phyloP scores from a whole-genome alignment of 805 yeast species.

The Spathaspora girioi region DNA sequence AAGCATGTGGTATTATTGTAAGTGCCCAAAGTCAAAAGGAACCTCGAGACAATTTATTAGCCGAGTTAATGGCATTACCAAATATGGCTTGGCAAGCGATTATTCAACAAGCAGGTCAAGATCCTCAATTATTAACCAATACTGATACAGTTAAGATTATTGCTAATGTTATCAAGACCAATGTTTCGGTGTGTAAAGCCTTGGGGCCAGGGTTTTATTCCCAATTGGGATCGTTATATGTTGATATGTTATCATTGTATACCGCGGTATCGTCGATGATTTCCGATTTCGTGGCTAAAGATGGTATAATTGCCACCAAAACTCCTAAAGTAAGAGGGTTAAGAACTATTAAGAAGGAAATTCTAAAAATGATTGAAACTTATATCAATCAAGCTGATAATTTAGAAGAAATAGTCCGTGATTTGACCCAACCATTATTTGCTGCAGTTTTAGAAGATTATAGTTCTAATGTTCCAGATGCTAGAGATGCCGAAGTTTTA shows the following conservation, averaged over 20 bases:
- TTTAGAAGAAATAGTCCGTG: constrained; percentile 76
- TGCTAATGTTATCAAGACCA: constrained; percentile 91
- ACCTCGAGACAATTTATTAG: constrained; percentile 65
- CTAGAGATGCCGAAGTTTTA: constrained; percentile 96
- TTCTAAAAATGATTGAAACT: constrained; percentile 82
- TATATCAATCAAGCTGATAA: constrained; percentile 86
- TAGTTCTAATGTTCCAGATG: constrained; percentile 84
- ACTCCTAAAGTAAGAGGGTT: constrained; percentile 93
- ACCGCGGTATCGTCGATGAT: constrained; percentile 86
- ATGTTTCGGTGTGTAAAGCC: constrained; percentile 91
- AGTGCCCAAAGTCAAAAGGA: constrained; percentile 76
- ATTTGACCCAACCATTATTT: constrained; percentile 78
- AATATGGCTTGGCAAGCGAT: constrained; percentile 93
- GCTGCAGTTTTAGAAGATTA: constrained; percentile 88
- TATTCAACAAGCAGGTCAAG: constrained; percentile 77
- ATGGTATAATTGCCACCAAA: constrained; percentile 87
- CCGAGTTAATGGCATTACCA: constrained; percentile 84
- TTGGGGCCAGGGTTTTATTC: constrained; percentile 88
- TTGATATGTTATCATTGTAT: constrained; percentile 86
- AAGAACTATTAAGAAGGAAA: constrained; percentile 94
- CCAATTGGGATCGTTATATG: constrained; percentile 82
- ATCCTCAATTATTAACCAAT: constrained; percentile 73
- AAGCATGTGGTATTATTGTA: constrained; percentile 92
- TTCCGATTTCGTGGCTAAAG: constrained; percentile 70
- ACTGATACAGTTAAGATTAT: constrained; percentile 87